These are phyloP conservation scores for Trypanosomatidae sp. DNA, from an alignment of 208 protist species.

Conservation along the genomic window DNA sequence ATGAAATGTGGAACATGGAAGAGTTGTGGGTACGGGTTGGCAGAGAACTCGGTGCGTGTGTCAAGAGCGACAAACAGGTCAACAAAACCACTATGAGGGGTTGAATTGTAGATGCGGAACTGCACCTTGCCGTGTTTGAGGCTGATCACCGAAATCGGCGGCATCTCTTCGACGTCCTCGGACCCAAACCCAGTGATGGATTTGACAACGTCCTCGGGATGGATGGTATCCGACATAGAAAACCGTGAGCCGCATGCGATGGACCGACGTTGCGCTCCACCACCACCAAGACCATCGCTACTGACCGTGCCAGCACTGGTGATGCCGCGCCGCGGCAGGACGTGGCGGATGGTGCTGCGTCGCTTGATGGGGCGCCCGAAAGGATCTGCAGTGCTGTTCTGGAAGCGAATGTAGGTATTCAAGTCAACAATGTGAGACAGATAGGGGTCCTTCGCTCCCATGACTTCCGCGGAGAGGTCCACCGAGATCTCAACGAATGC, in stretches of 20 bases:
- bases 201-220: background rate
- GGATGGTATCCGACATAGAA: conserved; percentile 1
- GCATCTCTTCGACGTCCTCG: conserved; percentile 29
- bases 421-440: conserved; percentile 39
- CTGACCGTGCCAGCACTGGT: background rate
- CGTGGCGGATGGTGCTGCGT: conserved; percentile 15
- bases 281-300: background rate
- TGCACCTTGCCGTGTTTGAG: conserved; percentile 79
- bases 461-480: conserved; percentile 41
- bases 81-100: conserved; percentile 58
- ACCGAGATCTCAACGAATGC: conserved; percentile 65
- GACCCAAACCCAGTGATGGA: conserved; percentile 25
- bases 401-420: conserved; percentile 30
- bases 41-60: conserved; percentile 64
- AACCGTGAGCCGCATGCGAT: background rate
- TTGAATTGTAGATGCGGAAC: conserved; percentile 75
- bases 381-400: conserved; percentile 27
- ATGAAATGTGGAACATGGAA: conserved; percentile 63
- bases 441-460: conserved; percentile 37
- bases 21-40: conserved; percentile 48
- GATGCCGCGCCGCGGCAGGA: conserved; percentile 8
- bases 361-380: conserved; percentile 28
- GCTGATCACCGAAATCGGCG: conserved; percentile 31
- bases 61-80: conserved; percentile 76
- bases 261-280: background rate